phyloP scores from a whole-genome alignment of 345 rosid genomes.

The Turritis glabra region DNA sequence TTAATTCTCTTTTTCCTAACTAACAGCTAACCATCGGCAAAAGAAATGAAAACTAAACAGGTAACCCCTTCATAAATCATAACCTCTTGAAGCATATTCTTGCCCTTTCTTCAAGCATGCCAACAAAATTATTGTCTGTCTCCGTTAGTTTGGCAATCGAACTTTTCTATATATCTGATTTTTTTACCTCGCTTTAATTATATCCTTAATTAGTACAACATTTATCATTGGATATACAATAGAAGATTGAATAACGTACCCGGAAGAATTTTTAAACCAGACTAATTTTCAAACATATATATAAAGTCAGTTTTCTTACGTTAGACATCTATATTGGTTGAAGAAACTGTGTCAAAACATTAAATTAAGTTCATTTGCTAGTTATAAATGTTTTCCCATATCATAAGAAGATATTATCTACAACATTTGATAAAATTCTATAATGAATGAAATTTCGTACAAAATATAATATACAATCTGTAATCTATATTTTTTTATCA shows the following conservation, averaged over 20 bases:
- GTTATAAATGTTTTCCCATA: not conserved
- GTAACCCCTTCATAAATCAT: no score
- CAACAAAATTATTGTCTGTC: not conserved
- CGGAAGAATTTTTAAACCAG: not conserved
- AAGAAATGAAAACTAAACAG: not conserved
- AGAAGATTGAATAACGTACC: not conserved
- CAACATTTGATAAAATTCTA: not conserved
- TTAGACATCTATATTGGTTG: not conserved
- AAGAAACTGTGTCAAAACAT: not conserved
- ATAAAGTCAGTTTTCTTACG: not conserved
- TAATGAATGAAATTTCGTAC: not conserved
- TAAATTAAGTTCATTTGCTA: not conserved
- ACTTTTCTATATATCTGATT: not conserved
- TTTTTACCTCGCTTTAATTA: not conserved
- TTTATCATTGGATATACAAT: no score
- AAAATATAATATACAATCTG: no score
- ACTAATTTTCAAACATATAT: not conserved
- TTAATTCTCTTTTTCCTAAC: not conserved
- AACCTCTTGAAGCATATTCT: conserved; percentile 26
- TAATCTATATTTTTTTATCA: not conserved
- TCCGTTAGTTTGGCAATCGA: not conserved
- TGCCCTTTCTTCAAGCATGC: conserved; percentile 29
- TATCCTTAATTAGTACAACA: not conserved
- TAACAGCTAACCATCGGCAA: conserved; percentile 12
- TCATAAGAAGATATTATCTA: not conserved